Percentiles rank a stretch among this genome's conserved stretches.
Conservation (phyloP, 768 basidiomycete species). For the Gymnopilus dilepis region DNA sequence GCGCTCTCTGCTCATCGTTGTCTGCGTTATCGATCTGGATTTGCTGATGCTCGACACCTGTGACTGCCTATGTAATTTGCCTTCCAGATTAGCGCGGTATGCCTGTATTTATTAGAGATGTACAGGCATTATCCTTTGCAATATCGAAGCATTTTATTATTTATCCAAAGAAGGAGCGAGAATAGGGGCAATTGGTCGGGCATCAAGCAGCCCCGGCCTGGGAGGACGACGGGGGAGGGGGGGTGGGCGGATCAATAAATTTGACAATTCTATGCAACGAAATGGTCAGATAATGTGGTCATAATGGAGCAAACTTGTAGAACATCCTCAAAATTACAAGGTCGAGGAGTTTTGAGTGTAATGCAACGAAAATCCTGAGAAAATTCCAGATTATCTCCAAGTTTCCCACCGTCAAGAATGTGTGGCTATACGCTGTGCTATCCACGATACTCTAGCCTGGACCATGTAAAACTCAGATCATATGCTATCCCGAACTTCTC, state of each 20-base stretch:
- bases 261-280: background rate
- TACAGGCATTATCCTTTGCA: background rate
- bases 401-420: background rate
- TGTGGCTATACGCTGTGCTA: background rate
- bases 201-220: background rate
- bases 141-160: background rate
- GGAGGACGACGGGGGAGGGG: background rate
- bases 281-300: background rate
- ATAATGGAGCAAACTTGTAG: background rate
- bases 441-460: too few relatives aligned
- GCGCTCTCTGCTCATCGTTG: background rate
- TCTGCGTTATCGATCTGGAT: background rate
- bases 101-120: background rate
- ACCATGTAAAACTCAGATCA: too few relatives aligned
- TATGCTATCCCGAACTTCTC: too few relatives aligned
- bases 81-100: background rate
- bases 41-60: background rate
- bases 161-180: background rate
- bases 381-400: background rate
- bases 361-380: background rate
- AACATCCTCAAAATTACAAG: background rate
- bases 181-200: background rate
- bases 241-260: background rate
- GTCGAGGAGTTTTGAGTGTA: background rate
- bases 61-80: background rate